Evolutionary conservation across 805 yeast genomes (phyloP), one percentile per base, ranked within the genome.

Genomic region (Metschnikowia kunwiensis): DNA sequence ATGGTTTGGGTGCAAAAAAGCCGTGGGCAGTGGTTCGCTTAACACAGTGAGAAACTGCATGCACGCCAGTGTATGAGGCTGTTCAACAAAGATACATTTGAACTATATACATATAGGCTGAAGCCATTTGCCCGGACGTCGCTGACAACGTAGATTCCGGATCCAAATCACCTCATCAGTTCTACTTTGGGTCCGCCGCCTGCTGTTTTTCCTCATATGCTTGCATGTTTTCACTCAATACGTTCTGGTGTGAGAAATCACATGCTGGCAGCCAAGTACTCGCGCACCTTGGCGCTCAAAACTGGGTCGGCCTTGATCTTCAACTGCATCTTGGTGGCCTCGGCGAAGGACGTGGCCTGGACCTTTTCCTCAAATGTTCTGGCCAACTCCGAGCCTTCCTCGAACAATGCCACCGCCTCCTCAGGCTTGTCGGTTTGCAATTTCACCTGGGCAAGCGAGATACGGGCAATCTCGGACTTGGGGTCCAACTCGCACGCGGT

Each of bases 311-410:
- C 63, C 64, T 74, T 79, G 51, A 93, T 77, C 56, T 82, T 78
- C 56, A 80, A 67, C 72, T 93, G 98, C 68, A 88, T 78, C 61
- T 84, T 85, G 32, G 96, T 80, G 46, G 97, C 96, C 67, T 87
- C 96, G 42, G 91, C 89, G 53, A 86, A 84, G 13, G 93, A 82
- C 45, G 87, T 80, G 38, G 96, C 93, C 68, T 87, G 96, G 37
- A 84, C 72, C 68, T 86, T 84, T 68, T 91, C 97, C 42, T 82
- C 87, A 34, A 77, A 72, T 33, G 85, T 75, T 75, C 97, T 82
- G 15, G 96, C 83, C 50, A 89, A 74, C 39, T 74, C 74, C 36
- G 93, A 80, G 42, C 91, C 82, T 55, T 81, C 85, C 67, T 86
- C 93, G 59, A 91, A 89, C 57, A 83, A 74, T 44, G 65, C 67